Percentiles rank a stretch among this genome's conserved stretches.
These are phyloP conservation scores for Lactarius sp. DNA, from an alignment of 768 basidiomycete species.

Conservation along the genomic window DNA sequence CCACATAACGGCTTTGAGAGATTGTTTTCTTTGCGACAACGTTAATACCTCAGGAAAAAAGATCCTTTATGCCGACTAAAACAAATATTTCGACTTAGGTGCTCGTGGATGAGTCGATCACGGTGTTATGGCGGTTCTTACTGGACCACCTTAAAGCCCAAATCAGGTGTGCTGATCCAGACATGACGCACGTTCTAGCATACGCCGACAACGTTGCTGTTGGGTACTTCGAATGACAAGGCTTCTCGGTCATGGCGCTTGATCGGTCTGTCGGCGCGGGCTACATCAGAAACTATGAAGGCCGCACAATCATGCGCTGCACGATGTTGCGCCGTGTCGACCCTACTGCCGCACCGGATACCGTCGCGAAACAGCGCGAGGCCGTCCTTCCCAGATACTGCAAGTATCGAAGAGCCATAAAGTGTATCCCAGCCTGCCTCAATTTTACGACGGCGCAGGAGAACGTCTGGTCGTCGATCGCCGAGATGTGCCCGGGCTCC, in stretches of 20 bases:
- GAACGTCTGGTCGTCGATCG: too few species aligned
- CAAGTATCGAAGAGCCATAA: conserved; percentile 83
- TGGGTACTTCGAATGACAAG: conserved; percentile 99
- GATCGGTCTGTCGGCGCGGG: conserved; percentile 92
- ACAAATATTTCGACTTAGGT: neutral
- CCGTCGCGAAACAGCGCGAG: conserved; percentile 78
- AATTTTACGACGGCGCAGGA: conserved; percentile 61
- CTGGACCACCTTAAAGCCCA: conserved; percentile 72
- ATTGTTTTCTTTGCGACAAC: conserved; percentile 98
- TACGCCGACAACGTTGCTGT: conserved; percentile 99
- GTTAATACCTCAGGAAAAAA: conserved; percentile 96
- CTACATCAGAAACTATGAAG: conserved; percentile 99
- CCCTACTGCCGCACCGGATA: conserved; percentile 75
- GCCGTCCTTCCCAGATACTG: conserved; percentile 86
- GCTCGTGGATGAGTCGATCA: neutral
- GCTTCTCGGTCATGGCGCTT: conserved; percentile 93
- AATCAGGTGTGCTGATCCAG: too few species aligned
- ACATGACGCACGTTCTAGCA: conserved; percentile 92
- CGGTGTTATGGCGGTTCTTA: conserved; percentile 95
- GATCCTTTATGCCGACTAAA: conserved; percentile 32
- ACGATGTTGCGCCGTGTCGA: conserved; percentile 90
- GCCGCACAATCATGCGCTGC: conserved; percentile 98
- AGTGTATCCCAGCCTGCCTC: conserved; percentile 71
- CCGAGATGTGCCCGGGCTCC: conserved; percentile 58
- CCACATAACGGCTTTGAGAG: conserved; percentile 90